Conservation (phyloP, 257 asterid genomes). For the Penstemon eatonii region DNA sequence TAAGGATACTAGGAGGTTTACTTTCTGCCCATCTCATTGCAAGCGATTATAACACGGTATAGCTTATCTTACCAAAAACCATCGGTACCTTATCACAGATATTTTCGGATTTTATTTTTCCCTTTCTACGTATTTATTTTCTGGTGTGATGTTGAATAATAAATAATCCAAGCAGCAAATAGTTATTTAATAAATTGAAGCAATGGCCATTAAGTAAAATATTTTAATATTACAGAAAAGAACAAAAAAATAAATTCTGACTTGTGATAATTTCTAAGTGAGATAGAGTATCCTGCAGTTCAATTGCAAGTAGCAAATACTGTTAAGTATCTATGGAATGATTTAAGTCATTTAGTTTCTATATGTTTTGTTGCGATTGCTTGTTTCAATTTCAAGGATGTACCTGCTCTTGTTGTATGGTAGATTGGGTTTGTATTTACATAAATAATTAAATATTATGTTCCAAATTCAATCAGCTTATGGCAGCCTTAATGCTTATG, state of each 20-base stretch:
- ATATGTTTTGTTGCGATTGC: neutral
- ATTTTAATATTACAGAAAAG: neutral
- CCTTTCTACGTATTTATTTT: neutral
- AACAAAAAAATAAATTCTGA: neutral
- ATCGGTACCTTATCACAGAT: conserved; percentile 17
- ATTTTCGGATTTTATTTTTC: neutral
- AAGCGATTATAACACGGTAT: conserved; percentile 94
- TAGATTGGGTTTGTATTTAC: conserved; percentile 3
- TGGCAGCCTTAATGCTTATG: conserved; percentile 11
- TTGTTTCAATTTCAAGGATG: conserved; percentile 16
- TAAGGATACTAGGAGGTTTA: conserved; percentile 94
- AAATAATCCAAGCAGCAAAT: neutral
- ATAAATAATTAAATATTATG: neutral
- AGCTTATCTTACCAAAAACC: conserved; percentile 17
- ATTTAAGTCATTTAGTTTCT: conserved; percentile 4
- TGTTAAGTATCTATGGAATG: conserved; percentile 13
- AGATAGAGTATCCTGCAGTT: neutral
- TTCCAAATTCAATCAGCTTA: neutral
- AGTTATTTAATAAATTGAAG: neutral
- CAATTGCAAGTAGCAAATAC: conserved; percentile 18
- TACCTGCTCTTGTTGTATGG: conserved; percentile 9
- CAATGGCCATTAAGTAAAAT: neutral
- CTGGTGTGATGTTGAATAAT: neutral
- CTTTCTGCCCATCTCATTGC: conserved; percentile 98
- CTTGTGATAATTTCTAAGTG: conserved; percentile 1